These are phyloP conservation scores for Ceratocystis colombiana DNA, from an alignment of 2,329 filamentous ascomycete species.

Conservation along the genomic window DNA sequence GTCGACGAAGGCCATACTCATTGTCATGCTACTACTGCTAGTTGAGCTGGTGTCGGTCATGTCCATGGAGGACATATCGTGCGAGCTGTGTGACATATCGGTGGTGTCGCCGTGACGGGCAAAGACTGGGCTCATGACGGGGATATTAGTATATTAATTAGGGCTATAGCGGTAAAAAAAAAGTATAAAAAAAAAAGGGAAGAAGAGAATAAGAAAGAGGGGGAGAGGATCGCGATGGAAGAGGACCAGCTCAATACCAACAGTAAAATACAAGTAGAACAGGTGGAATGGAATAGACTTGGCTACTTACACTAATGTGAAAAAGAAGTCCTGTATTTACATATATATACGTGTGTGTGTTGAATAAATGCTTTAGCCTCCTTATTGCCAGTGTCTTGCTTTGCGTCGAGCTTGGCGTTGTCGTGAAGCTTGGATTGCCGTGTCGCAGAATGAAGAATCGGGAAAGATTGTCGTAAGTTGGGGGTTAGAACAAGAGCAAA, in stretches of 20 bases:
- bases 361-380: too few species aligned
- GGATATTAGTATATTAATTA: constrained; percentile 13
- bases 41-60: constrained; percentile 16
- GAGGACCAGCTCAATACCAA: constrained; percentile 1
- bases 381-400: neutral
- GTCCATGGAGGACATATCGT: constrained; percentile 22
- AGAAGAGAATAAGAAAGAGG: neutral
- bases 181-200: neutral
- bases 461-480: constrained; percentile 10
- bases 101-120: constrained; percentile 17
- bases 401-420: constrained; percentile 11
- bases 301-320: neutral
- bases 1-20: constrained; percentile 53
- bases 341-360: neutral
- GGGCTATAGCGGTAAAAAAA: neutral
- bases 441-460: neutral
- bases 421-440: constrained; percentile 5
- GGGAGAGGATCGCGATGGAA: neutral
- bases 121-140: constrained; percentile 17
- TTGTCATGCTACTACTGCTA: constrained; percentile 28
- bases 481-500: constrained; percentile 13
- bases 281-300: neutral
- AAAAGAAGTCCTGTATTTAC: too few species aligned
- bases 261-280: neutral
- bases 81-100: neutral